A percentile compares a stretch with the other conserved stretches of the same genome.
phyloP scores from a whole-genome alignment of 352 stramenopile genomes.

The Phytophthora quininea region DNA sequence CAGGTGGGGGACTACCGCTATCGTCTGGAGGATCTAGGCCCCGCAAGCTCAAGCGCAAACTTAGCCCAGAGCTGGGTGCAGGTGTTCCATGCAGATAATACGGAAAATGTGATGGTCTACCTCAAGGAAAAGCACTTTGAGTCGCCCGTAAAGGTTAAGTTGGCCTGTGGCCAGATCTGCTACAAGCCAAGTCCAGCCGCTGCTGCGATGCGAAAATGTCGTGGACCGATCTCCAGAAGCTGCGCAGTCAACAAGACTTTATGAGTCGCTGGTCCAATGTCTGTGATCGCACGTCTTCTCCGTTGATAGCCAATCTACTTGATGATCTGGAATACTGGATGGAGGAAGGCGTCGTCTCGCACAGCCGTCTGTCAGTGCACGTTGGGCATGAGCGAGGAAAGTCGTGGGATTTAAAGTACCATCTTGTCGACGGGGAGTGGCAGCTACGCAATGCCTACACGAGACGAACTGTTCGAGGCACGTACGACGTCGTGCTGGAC shows the following conservation, averaged over 20 bases:
- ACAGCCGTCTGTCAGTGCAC: conserved; percentile 30
- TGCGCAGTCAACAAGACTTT: conserved; percentile 32
- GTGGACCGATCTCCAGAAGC: conserved; percentile 41
- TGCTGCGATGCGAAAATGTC: conserved; percentile 23
- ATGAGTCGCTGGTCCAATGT: conserved; percentile 44
- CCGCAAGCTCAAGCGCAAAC: conserved; percentile 16
- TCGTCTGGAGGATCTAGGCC: conserved; percentile 32
- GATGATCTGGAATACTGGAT: conserved; percentile 36
- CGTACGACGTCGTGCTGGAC: conserved; percentile 42
- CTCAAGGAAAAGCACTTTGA: conserved; percentile 18
- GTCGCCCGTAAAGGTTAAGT: conserved; percentile 17
- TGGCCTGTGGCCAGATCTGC: conserved; percentile 41
- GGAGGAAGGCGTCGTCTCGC: conserved; percentile 12
- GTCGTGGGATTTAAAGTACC: conserved; percentile 48
- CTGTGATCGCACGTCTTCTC: conserved; percentile 24
- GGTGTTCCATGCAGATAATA: conserved; percentile 33
- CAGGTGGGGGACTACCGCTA: conserved; percentile 30
- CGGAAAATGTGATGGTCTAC: conserved; percentile 29
- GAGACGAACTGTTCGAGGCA: conserved; percentile 19
- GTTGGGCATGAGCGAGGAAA: conserved; percentile 13
- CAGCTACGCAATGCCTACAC: conserved; percentile 21
- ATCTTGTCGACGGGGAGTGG: conserved; percentile 41
- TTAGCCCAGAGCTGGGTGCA: conserved; percentile 28
- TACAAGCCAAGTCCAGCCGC: conserved; percentile 34
- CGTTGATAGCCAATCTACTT: conserved; percentile 25